Percentiles rank a stretch among this genome's conserved stretches.
phyloP scores from a whole-genome alignment of 2,329 filamentous ascomycete species.

The Colletotrichum sp. region DNA sequence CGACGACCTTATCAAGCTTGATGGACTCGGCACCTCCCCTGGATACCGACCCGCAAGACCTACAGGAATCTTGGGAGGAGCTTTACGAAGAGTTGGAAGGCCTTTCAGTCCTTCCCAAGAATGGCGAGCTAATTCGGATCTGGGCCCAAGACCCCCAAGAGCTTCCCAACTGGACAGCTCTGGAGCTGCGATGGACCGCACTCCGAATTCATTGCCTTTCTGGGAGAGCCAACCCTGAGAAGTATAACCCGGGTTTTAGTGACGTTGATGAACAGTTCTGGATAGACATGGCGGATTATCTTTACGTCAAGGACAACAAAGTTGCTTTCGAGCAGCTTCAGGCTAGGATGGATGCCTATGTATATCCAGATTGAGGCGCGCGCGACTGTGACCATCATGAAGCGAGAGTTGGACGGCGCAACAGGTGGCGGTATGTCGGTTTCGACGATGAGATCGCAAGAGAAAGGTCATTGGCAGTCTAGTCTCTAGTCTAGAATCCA shows the following conservation, averaged over 20 bases:
- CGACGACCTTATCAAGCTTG: not conserved
- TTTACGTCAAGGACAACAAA: too few relatives aligned
- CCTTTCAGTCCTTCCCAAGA: not conserved
- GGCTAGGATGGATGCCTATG: too few relatives aligned
- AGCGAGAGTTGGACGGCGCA: too few relatives aligned
- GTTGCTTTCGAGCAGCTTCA: too few relatives aligned
- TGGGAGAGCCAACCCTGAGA: not conserved
- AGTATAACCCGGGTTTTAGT: not conserved
- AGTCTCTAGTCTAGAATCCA: too few relatives aligned
- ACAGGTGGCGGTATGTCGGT: too few relatives aligned
- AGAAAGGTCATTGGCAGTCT: too few relatives aligned
- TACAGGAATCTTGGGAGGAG: not conserved
- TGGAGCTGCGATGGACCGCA: not conserved
- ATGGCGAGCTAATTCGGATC: not conserved
- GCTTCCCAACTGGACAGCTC: not conserved
- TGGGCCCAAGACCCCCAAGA: not conserved
- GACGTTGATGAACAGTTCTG: not conserved
- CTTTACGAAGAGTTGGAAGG: not conserved
- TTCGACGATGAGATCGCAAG: too few relatives aligned
- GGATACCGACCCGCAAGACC: not conserved
- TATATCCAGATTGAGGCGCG: too few relatives aligned
- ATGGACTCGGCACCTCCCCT: not conserved
- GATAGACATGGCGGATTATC: not conserved
- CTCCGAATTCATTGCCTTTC: not conserved
- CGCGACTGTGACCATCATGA: too few relatives aligned